Evolutionary conservation across 345 rosid species (phyloP).

Genomic region (Tarenaya hassleriana): DNA sequence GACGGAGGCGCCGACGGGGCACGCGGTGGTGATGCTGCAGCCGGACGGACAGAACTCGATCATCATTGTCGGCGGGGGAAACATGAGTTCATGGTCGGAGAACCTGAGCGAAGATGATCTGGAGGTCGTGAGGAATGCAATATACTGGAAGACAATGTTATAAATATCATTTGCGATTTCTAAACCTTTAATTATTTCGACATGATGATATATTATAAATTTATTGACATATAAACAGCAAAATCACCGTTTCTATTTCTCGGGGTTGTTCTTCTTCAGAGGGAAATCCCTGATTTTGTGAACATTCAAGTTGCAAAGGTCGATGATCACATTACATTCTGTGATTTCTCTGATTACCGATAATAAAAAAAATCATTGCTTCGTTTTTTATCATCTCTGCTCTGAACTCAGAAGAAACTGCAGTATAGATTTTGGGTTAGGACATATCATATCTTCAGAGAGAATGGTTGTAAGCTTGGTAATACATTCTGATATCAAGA

Average conservation of each 20-base stretch:
- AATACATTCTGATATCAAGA: not conserved
- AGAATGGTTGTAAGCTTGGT: not conserved
- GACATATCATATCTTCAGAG: too few relatives aligned
- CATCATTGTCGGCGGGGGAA: conserved; percentile 88
- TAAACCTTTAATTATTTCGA: too few relatives aligned
- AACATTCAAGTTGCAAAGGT: conserved; percentile 92
- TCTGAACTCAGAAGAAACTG: too few relatives aligned
- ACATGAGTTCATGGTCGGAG: conserved; percentile 77
- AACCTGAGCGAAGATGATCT: conserved; percentile 46
- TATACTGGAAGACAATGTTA: too few relatives aligned
- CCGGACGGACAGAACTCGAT: conserved; percentile 87
- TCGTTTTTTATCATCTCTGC: too few relatives aligned
- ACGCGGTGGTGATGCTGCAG: conserved; percentile 95
- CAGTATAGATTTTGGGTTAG: too few relatives aligned
- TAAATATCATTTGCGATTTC: too few relatives aligned
- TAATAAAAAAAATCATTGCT: too few relatives aligned
- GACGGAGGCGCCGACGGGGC: conserved; percentile 68
- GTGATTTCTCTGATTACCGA: too few relatives aligned
- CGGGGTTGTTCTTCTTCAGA: conserved; percentile 79
- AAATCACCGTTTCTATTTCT: too few relatives aligned
- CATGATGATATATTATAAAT: too few relatives aligned
- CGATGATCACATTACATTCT: not conserved
- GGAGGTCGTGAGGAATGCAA: conserved; percentile 67
- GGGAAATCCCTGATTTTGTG: conserved; percentile 90
- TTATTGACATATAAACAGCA: too few relatives aligned